Evolutionary conservation across 2,329 filamentous ascomycete genomes (phyloP), one percentile per base, ranked within the genome.

Genomic region (Aspergillus pseudoviridinutans): DNA sequence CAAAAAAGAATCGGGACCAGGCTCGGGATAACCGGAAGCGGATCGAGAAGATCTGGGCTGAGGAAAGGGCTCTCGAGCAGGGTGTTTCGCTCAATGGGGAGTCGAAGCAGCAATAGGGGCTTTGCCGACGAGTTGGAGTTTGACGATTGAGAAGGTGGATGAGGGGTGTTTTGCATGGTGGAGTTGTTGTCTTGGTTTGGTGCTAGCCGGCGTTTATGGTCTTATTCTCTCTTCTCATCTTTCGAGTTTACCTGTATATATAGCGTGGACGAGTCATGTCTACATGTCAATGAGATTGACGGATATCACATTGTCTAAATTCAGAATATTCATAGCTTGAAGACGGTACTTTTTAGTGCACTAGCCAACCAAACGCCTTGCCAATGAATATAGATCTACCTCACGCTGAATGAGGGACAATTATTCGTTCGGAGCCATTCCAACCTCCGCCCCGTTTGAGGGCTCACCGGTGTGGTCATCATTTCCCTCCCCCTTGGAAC

Each of bases 31-130:
- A 92, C 80, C 81, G 88, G 71, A 83, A 87, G 64, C 84, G 86
- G 71, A 86, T 96, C 66, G 85, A 91, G 78, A 84, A 86, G 72
- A 84, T 84, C 65, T 97, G 89, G 90, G 84, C 84, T 51, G 90
- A 93, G 60, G 74, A 75, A 65, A 70, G 70, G 52, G 64, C 62
- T 24, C 50, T 66, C n/a, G 65, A 65, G 53, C 52, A 60, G 50
- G 61, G 61, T 17, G 12, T 55, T 25, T 53, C 62, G 7, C 28
- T 22, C 17, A 46, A 12, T 47, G 44, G 20, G 44, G 44, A 47
- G 10, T 12, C 22, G 20, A 47, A 47, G 24, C 44, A 47, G 24
- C 22, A 47, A 4, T 47, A 47, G 4, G 4, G 22, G 24, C 2
- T 17, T 7, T 7, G 14, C 14, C 6, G 32, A 38, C 5, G 5